Base-by-base conservation (phyloP, 495 filamentous ascomycete genomes). In the Penicillium paxilli region DNA sequence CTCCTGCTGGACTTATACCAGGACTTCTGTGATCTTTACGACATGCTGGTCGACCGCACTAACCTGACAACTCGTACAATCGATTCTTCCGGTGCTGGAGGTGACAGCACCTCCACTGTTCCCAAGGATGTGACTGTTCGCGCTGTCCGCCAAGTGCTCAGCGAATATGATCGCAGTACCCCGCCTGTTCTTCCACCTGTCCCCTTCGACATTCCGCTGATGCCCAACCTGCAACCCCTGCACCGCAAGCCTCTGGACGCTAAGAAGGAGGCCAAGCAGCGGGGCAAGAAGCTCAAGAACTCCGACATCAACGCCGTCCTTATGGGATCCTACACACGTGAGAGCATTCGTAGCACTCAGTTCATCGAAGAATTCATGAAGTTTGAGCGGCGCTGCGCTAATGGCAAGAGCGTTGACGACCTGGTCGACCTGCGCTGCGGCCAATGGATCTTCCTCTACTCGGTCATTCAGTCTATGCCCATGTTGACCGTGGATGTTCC, bases 371-470 rank as follows among this genome's bases (percentile, higher is more conserved):
- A 83, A 20, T 98, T 92, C 72, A 86, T 88, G 65, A 83, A 88
- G 24, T 93, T 96, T 57, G 95, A 98, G 72, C 74, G 81, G 11
- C 88, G 87, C 38, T 84, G 83, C 38, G 88, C 87, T 6, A 81
- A 83, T 48, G 83, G 85, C n/a, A 89, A 85, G 61, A 83, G 77
- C 25, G 70, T 89, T 4, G 79, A 86, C 8, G 91, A 96, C 48
- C 73, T 97, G 7, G 72, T 76, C 17, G 89, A 96, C 59, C 79
- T 90, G 52, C 84, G 94, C 21, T 81, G 85, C 28, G 94, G 94
- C 16, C 84, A 92, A 63, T 98, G 95, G 95, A 81, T 98, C 37
- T 96, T 98, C 79, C 76, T 97, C 40, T 98, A 98, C 67, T 88
- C 87, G 21, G 83, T 96, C 12, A 77, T 98, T 11, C 92, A 98